phyloP scores from a whole-genome alignment of 148 eudicot species.

The Nepenthes gracilis region DNA sequence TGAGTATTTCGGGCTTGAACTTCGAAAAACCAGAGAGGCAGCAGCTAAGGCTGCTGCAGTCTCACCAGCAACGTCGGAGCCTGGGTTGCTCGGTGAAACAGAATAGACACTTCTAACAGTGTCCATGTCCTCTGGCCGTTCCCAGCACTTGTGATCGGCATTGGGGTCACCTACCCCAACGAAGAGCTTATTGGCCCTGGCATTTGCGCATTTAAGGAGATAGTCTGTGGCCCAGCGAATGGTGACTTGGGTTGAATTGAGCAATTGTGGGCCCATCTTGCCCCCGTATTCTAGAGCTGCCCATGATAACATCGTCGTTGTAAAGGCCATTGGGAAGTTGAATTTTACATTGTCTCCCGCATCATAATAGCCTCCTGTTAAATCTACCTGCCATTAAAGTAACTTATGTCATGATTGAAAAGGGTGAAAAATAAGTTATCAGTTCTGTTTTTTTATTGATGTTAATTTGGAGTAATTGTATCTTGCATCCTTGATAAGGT shows the following conservation, averaged over 20 bases:
- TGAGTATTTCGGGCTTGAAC: constrained; percentile 36
- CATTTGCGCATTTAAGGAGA: constrained; percentile 66
- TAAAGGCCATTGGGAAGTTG: constrained; percentile 87
- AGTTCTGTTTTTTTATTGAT: too few species aligned
- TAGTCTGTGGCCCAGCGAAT: constrained; percentile 86
- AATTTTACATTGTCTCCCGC: constrained; percentile 96
- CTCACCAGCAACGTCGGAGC: constrained; percentile 90
- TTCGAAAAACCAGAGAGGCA: constrained; percentile 57
- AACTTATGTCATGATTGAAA: too few species aligned
- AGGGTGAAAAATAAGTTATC: too few species aligned
- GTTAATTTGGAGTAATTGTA: too few species aligned
- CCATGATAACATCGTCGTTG: constrained; percentile 74
- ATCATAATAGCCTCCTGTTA: constrained; percentile 84
- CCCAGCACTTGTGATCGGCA: constrained; percentile 78
- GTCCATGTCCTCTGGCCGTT: constrained; percentile 96
- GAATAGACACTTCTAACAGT: constrained; percentile 52
- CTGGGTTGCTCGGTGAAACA: constrained; percentile 63
- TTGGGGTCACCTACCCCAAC: constrained; percentile 93
- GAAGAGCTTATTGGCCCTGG: constrained; percentile 62
- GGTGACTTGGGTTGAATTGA: constrained; percentile 26
- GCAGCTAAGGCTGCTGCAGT: constrained; percentile 92
- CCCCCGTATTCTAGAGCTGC: constrained; percentile 47
- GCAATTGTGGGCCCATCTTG: constrained; percentile 46
- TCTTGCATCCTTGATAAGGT: too few species aligned
- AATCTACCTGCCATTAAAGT: constrained; percentile 46